Evolutionary conservation across 371 early-diverging fungal species (phyloP).

Genomic region (Fennellomyces sp.): DNA sequence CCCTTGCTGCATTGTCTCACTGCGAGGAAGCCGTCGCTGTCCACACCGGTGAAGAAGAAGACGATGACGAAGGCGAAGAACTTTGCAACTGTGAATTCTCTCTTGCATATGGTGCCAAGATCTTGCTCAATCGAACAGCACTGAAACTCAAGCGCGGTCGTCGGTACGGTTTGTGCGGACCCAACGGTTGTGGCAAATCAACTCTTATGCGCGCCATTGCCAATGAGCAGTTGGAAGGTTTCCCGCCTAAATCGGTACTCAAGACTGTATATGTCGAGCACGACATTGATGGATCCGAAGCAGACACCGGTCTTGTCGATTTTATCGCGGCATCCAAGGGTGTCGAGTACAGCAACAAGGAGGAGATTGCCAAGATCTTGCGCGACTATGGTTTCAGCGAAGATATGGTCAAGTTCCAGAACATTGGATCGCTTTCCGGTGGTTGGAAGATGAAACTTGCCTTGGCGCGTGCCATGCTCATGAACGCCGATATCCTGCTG

Average conservation of each 20-base stretch:
- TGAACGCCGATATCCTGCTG: conserved; percentile 84
- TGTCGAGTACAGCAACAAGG: conserved; percentile 54
- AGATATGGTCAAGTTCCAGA: conserved; percentile 60
- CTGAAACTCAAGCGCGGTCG: conserved; percentile 78
- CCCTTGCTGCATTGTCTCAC: conserved; percentile 26
- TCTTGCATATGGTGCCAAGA: conserved; percentile 84
- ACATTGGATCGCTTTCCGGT: conserved; percentile 82
- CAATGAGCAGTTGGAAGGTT: conserved; percentile 75
- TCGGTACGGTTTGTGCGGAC: conserved; percentile 84
- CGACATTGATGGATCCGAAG: conserved; percentile 76
- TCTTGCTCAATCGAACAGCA: conserved; percentile 76
- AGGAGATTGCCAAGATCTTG: conserved; percentile 60
- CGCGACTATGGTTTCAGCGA: conserved; percentile 72
- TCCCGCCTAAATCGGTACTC: conserved; percentile 72
- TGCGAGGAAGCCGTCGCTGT: conserved; percentile 50
- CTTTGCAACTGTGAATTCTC: conserved; percentile 83
- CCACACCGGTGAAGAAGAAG: conserved; percentile 51
- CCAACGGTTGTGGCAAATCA: conserved; percentile 89
- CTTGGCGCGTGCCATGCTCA: conserved; percentile 82
- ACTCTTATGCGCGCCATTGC: conserved; percentile 87
- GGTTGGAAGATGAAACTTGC: conserved; percentile 93
- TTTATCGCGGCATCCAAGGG: conserved; percentile 60
- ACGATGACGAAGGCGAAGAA: conserved; percentile 69
- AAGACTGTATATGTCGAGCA: conserved; percentile 79
- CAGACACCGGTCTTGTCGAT: conserved; percentile 70